Conservation (phyloP, 129 eudicot species). For the Chrysanthemum seticuspe region DNA sequence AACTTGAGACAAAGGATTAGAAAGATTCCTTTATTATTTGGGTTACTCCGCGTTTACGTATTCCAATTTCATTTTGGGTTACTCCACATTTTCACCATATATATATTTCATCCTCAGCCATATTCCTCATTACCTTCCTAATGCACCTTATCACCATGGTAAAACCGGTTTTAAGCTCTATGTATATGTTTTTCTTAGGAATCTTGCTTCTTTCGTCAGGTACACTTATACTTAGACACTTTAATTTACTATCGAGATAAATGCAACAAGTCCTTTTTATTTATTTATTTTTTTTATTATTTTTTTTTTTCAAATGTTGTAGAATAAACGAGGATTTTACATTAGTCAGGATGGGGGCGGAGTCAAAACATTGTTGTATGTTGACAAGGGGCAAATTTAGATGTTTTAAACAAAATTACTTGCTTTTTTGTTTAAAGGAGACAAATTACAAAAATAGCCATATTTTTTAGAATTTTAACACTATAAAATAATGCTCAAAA, state of each 20-base stretch:
- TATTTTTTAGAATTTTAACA: too few species aligned
- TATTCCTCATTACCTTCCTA: not conserved
- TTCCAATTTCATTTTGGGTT: conserved; percentile 23
- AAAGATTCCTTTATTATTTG: conserved; percentile 15
- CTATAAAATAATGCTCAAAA: too few species aligned
- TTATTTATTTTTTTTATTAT: not conserved
- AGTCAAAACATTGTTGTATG: too few species aligned
- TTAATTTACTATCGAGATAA: too few species aligned
- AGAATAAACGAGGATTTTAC: too few species aligned
- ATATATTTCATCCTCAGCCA: conserved; percentile 15
- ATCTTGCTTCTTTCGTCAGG: conserved; percentile 34
- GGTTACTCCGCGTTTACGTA: conserved; percentile 19
- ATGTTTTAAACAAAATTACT: too few species aligned
- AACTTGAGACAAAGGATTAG: conserved; percentile 28
- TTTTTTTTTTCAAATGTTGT: not conserved
- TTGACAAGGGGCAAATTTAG: too few species aligned
- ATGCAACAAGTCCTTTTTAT: not conserved
- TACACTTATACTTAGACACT: not conserved
- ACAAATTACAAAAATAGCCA: too few species aligned
- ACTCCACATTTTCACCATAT: conserved; percentile 23
- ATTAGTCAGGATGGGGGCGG: too few species aligned
- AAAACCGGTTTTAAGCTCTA: conserved; percentile 10
- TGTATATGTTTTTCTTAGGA: conserved; percentile 19
- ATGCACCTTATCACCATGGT: conserved; percentile 13
- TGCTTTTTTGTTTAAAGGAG: too few species aligned